Conservation (phyloP, 148 eudicot species). For the Selenicereus undatus region DNA sequence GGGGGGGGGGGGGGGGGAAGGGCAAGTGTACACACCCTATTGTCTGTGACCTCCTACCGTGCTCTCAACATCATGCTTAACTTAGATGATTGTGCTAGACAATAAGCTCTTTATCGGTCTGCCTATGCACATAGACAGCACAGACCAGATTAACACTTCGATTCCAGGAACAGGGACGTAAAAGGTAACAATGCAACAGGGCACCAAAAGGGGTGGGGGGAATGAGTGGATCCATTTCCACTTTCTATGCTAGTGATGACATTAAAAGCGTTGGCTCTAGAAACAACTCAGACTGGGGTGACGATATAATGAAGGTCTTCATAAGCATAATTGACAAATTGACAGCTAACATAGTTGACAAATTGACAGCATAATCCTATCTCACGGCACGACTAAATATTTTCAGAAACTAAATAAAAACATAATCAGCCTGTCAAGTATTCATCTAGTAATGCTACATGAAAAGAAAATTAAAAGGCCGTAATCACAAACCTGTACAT, state of each 20-base stretch:
- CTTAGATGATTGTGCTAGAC: neutral
- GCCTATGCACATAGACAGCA: neutral
- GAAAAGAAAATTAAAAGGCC: neutral
- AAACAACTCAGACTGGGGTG: no score
- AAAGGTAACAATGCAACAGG: neutral
- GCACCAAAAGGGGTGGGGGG: neutral
- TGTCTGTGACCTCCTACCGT: neutral
- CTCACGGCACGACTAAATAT: no score
- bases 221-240: neutral
- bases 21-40: neutral
- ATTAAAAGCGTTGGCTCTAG: neutral
- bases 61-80: neutral
- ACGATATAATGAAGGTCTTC: no score
- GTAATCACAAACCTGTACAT: conserved; percentile 27
- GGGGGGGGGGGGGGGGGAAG: neutral
- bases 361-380: no score
- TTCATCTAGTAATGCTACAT: neutral
- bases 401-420: neutral
- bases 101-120: neutral
- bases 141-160: neutral
- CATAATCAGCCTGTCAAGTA: neutral
- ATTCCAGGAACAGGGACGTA: neutral
- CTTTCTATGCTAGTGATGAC: neutral
- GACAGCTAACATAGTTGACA: no score
- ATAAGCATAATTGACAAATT: no score